A percentile compares a stretch with the other conserved stretches of the same genome.
These are phyloP conservation scores for Solanum tacnaense DNA, from an alignment of 257 asterid species.

Conservation along the genomic window DNA sequence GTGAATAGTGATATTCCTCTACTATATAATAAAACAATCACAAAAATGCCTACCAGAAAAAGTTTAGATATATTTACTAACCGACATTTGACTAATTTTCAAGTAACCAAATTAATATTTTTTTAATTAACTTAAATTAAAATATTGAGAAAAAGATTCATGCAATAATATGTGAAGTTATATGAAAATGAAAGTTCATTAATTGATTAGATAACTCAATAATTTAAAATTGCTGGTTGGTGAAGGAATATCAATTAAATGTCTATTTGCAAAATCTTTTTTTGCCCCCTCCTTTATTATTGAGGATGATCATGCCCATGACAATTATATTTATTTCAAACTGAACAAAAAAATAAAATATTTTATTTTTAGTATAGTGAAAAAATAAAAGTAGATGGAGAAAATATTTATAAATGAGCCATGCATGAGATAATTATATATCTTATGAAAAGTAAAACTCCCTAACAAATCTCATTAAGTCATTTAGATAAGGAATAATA, in stretches of 20 bases:
- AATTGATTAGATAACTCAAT: not conserved
- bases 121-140: not conserved
- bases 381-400: not conserved
- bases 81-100: constrained; percentile 3
- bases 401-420: not conserved
- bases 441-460: not conserved
- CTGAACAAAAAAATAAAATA: not conserved
- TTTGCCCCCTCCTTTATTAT: not conserved
- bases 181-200: not conserved
- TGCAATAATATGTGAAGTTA: not conserved
- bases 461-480: not conserved
- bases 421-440: not conserved
- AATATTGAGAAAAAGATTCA: not conserved
- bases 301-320: not conserved
- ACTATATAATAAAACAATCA: not conserved
- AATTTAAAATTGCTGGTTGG: not conserved
- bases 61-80: not conserved
- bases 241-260: not conserved
- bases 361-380: not conserved
- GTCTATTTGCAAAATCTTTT: not conserved
- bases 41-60: not conserved
- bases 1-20: not conserved
- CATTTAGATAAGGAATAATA: not conserved
- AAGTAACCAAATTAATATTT: not conserved
- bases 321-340: not conserved